phyloP scores from a whole-genome alignment of 2,329 filamentous ascomycete genomes.

The Colletotrichum horii region DNA sequence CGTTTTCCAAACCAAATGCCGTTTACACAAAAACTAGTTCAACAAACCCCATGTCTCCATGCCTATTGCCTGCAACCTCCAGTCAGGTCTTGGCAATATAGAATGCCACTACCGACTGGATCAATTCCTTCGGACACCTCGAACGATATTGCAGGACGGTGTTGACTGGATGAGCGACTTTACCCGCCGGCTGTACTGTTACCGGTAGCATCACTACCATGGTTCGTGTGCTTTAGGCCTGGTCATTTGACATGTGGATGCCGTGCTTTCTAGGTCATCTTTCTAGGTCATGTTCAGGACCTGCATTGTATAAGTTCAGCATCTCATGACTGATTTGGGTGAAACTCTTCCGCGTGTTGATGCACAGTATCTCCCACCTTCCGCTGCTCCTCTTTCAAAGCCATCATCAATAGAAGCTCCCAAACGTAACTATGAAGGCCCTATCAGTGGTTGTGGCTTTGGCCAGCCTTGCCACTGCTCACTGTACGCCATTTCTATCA shows the following conservation, averaged over 20 bases:
- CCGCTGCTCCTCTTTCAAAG: neutral
- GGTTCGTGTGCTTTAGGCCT: neutral
- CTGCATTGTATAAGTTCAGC: neutral
- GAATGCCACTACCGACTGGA: neutral
- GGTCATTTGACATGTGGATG: neutral
- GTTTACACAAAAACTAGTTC: neutral
- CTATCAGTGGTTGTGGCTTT: conserved; percentile 26
- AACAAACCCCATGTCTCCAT: neutral
- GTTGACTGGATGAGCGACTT: neutral
- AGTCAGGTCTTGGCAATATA: neutral
- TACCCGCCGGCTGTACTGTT: conserved; percentile 16
- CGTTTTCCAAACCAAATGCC: neutral
- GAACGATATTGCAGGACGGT: neutral
- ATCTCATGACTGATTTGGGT: neutral
- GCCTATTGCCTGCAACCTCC: neutral
- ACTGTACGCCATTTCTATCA: conserved; percentile 36
- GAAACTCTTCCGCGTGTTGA: neutral
- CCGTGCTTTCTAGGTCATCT: neutral
- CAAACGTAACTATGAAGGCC: conserved; percentile 21
- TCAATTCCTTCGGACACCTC: neutral
- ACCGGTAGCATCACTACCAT: conserved; percentile 22
- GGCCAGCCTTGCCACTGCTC: conserved; percentile 36
- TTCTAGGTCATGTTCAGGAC: neutral
- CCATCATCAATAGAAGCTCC: neutral
- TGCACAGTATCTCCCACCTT: neutral